Base-by-base conservation (phyloP, 2,329 filamentous ascomycete genomes). In the Furcasterigmium sp. region DNA sequence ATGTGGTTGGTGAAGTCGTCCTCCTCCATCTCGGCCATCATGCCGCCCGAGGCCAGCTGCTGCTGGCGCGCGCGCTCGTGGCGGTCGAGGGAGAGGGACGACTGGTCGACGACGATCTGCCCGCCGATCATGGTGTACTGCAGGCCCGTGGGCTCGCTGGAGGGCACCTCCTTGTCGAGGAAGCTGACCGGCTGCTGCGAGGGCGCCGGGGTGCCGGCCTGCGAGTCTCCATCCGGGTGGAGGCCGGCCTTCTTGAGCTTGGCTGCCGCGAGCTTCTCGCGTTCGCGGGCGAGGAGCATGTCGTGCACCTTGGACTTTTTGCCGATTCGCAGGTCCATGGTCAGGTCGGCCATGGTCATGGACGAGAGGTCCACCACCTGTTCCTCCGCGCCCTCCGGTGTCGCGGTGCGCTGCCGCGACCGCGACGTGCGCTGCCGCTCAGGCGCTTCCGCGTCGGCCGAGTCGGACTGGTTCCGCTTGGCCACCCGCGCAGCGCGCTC, bases 251-350 rank as follows among this genome's bases (percentile, higher is more conserved):
- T 41, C 18, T 57, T 58, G 42, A 57, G 59, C 41, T 60, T 59
- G 48, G 64, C 66, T 41, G 63, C 47, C 48, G 76, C 67, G 36
- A 50, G 53, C 42, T 65, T 66, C 43, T 71, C 66, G 40, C 75
- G 67, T 64, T 87, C 76, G 35, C 87, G 80, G 51, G 82, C 74
- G 34, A 81, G 78, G 53, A 93, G 82, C 55, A 85, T 81, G 53
- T 82, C 80, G 52, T 89, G 85, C 3, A 83, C 76, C 54, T 82
- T 83, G 44, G 88, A 91, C 46, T 84, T 82, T 59, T 85, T 87
- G 45, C 87, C 87, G 44, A 84, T 83, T 18, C 75, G 74, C 41
- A 85, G 67, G 55, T 88, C 84, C 48, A 75, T 78, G 39, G 80
- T 86, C 3, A 93, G 64, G 45, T 89, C 84, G 35, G 74, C 76